Conservation (phyloP, 1,139 yeast genomes). For the Arxiozyma telluris region DNA sequence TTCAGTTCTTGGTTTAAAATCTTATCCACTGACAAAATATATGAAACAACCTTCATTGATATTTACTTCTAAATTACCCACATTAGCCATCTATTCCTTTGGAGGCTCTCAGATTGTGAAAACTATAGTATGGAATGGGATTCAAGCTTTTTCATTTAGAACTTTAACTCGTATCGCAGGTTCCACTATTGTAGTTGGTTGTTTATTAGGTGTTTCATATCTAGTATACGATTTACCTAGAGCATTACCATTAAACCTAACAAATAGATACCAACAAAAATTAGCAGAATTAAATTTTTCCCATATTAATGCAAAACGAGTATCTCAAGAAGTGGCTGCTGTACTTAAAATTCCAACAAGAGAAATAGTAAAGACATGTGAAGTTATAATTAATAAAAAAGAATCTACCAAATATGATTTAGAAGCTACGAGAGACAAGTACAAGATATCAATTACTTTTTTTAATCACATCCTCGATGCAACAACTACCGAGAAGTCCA, state of each 20-base stretch:
- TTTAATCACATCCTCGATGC: slow-evolving; percentile 47
- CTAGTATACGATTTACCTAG: slow-evolving; percentile 74
- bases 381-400: slow-evolving; percentile 30
- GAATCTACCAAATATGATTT: slow-evolving; percentile 19
- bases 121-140: slow-evolving; percentile 29
- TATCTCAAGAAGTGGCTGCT: slow-evolving; percentile 72
- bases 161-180: slow-evolving; percentile 29
- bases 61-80: slow-evolving; percentile 29
- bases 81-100: slow-evolving; percentile 28
- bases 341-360: slow-evolving; percentile 77
- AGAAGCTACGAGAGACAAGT: slow-evolving; percentile 42
- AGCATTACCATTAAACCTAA: slow-evolving; percentile 79
- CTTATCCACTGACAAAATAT: slow-evolving; percentile 23
- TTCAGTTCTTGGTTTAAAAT: slow-evolving; percentile 15
- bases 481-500: slow-evolving; percentile 39
- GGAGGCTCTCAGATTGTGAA: slow-evolving; percentile 31
- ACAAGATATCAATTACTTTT: slow-evolving; percentile 50
- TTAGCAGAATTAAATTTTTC: slow-evolving; percentile 64
- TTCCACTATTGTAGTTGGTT: slow-evolving; percentile 40
- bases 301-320: slow-evolving; percentile 66
- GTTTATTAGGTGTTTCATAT: slow-evolving; percentile 56
- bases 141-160: slow-evolving; percentile 29
- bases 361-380: slow-evolving; percentile 73
- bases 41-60: slow-evolving; percentile 28
- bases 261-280: slow-evolving; percentile 57